Evolutionary conservation across 2,329 filamentous ascomycete species (phyloP), one percentile per base, ranked within the genome.

Genomic region (Cytospora chrysosperma): DNA sequence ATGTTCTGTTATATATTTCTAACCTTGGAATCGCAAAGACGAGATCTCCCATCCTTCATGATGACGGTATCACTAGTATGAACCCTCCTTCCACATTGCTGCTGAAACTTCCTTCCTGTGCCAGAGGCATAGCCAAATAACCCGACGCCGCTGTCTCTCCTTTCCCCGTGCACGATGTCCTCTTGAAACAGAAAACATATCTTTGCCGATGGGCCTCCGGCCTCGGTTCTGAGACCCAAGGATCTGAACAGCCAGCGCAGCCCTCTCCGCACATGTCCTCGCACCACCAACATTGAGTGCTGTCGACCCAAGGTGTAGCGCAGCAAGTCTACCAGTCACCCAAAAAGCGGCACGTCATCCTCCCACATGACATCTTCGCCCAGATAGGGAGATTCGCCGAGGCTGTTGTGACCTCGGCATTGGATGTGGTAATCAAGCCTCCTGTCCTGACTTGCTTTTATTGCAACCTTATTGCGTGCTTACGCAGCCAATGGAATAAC

Each of bases 281-380:
- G 89, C 89, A 0, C 91, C 91, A 30, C 89, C 90, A 4, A 93
- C 77, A 72, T 93, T 93, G 0, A 85, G 85, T 1, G 88, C 89
- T 0, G 87, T 89, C 13, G 91, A 90, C 0, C 91, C 90, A 0
- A 94, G 76, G 62, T 86, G 81, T 68, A 94, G 73, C 0, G 82
- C 85, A 0, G 88, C 90, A 40, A 93, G 75, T 59, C 86, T 80
- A 1, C 89, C 91, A 0, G 88, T 87, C 63, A 91, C 75, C n/a
- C n/a, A 70, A 92, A 93, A 1, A 93, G 74, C 1, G 91, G 91
- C 0, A 94, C 83, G n/a, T 85, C 85, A 0, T 87, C 79, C 43
- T 80, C 80, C 91, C 90, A 94, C 82, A 88, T 89, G 65, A 94
- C 77, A 69, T 94, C 90, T 50, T 93, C 85, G 2, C 84, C 93